Percentiles rank a stretch among this genome's conserved stretches.
These are phyloP conservation scores for Heliamphora pulchella DNA, from an alignment of 179 eudicot genomes.

Conservation along the genomic window DNA sequence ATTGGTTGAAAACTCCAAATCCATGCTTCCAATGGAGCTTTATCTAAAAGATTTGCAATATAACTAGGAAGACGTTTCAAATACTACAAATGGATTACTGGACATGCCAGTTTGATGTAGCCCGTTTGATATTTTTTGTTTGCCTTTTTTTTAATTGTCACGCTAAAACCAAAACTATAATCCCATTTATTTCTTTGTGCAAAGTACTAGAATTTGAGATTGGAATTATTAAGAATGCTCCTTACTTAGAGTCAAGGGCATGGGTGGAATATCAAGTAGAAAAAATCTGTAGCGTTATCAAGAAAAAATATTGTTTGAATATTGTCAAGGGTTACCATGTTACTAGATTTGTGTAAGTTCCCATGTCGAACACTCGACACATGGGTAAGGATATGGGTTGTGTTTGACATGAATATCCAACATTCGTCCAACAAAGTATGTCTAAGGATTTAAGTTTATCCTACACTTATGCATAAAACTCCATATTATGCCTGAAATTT, in stretches of 20 bases:
- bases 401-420: too few relatives aligned
- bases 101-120: neutral
- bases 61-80: neutral
- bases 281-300: neutral
- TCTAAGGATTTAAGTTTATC: too few relatives aligned
- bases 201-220: neutral
- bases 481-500: too few relatives aligned
- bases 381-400: too few relatives aligned
- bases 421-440: too few relatives aligned
- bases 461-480: too few relatives aligned
- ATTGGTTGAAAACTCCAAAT: neutral
- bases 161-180: neutral
- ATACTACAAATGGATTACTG: neutral
- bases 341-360: too few relatives aligned
- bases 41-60: too few relatives aligned
- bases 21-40: neutral
- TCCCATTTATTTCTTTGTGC: slow-evolving; percentile 1
- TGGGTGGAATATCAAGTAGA: neutral
- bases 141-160: neutral
- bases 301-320: neutral
- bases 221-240: neutral
- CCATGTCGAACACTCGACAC: too few relatives aligned
- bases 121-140: neutral
- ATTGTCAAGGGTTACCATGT: neutral
- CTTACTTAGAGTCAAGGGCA: neutral